phyloP scores from a whole-genome alignment of 345 rosid genomes.

The Pugionium cornutum region DNA sequence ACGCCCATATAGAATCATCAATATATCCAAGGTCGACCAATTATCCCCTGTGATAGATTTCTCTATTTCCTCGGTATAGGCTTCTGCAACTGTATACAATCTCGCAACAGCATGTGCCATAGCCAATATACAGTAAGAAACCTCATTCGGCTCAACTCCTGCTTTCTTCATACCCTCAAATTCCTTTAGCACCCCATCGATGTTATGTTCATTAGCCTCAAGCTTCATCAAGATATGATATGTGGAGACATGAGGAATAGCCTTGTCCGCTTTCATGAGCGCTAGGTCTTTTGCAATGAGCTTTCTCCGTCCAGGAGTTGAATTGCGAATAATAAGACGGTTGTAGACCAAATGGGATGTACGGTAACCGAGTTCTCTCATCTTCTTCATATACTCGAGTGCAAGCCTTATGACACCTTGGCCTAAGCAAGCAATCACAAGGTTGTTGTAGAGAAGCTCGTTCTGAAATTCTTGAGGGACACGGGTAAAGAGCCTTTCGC shows the following conservation, averaged over 20 bases:
- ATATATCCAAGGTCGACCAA: conserved; percentile 86
- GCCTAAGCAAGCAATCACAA: conserved; percentile 80
- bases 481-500: conserved; percentile 67
- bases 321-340: conserved; percentile 78
- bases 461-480: conserved; percentile 84
- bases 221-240: conserved; percentile 90
- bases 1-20: conserved; percentile 72
- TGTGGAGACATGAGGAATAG: conserved; percentile 74
- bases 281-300: conserved; percentile 67
- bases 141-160: conserved; percentile 72
- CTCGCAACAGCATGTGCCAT: conserved; percentile 88
- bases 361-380: conserved; percentile 74
- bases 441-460: conserved; percentile 83
- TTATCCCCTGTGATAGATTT: conserved; percentile 63
- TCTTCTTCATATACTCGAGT: conserved; percentile 87
- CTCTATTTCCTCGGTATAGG: conserved; percentile 76
- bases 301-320: conserved; percentile 65
- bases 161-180: conserved; percentile 62
- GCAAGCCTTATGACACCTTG: conserved; percentile 73
- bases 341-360: conserved; percentile 78
- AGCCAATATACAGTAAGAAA: conserved; percentile 81
- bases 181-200: conserved; percentile 65
- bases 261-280: conserved; percentile 90
- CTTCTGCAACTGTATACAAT: conserved; percentile 70
- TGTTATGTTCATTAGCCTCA: conserved; percentile 77